Evolutionary conservation across 108 stramenopile genomes (phyloP).

Genomic region (Nannochloropsis oceanica): DNA sequence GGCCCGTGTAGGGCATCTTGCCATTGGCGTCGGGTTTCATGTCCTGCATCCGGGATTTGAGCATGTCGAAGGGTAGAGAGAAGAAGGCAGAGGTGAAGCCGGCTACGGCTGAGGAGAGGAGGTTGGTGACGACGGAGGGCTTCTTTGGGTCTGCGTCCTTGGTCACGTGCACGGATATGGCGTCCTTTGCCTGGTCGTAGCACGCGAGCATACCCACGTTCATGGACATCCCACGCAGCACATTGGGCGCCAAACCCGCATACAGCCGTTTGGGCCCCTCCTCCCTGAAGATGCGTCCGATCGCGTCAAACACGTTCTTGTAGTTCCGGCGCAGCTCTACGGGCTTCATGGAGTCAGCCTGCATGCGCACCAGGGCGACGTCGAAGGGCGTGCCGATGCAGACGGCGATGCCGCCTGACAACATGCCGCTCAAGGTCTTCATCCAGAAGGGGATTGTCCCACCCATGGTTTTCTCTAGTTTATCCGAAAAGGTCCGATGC

Average conservation of each 20-base stretch:
- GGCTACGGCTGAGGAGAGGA: constrained; percentile 37
- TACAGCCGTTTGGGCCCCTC: constrained; percentile 88
- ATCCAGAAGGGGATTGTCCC: constrained; percentile 61
- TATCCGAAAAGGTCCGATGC: constrained; percentile 80
- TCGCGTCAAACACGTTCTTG: constrained; percentile 90
- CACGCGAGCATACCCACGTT: constrained; percentile 98
- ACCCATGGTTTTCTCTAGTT: constrained; percentile 52
- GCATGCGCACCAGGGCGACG: constrained; percentile 84
- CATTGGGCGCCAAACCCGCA: constrained; percentile 79
- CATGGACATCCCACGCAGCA: constrained; percentile 94
- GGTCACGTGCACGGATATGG: constrained; percentile 34
- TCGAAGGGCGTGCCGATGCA: constrained; percentile 90
- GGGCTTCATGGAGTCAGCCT: constrained; percentile 84
- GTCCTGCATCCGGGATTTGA: constrained; percentile 87
- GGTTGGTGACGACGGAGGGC: constrained; percentile 61
- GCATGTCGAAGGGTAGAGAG: constrained; percentile 90
- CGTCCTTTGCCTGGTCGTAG: constrained; percentile 88
- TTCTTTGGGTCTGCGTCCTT: constrained; percentile 53
- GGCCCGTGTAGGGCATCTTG: constrained; percentile 74
- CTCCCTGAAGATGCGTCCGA: constrained; percentile 65
- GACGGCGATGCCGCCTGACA: constrained; percentile 81
- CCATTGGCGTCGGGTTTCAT: constrained; percentile 62
- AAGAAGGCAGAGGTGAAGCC: constrained; percentile 92
- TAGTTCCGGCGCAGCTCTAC: constrained; percentile 73
- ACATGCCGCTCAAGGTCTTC: constrained; percentile 79